Percentiles rank a stretch among this genome's conserved stretches.
These are phyloP conservation scores for Lachancea meyersii DNA, from an alignment of 805 yeast species.

Conservation along the genomic window DNA sequence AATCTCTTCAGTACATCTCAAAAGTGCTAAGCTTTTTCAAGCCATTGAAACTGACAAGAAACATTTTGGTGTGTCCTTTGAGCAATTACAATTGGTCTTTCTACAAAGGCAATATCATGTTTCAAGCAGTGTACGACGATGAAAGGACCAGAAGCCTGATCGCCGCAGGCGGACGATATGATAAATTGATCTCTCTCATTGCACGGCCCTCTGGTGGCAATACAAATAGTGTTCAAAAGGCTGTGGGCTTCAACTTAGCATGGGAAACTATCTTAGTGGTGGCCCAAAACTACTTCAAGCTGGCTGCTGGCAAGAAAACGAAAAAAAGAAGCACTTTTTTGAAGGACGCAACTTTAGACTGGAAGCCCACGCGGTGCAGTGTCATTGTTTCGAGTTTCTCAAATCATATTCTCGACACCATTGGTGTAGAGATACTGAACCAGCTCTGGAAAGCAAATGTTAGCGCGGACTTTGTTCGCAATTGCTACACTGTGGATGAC, in stretches of 20 bases:
- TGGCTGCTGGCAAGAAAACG: slow-evolving; percentile 29
- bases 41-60: slow-evolving; percentile 52
- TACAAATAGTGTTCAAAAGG: slow-evolving; percentile 39
- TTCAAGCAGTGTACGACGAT: slow-evolving; percentile 73
- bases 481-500: slow-evolving; percentile 53
- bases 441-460: slow-evolving; percentile 73
- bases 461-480: slow-evolving; percentile 61
- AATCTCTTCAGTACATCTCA: slow-evolving; percentile 53
- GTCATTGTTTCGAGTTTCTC: slow-evolving; percentile 71
- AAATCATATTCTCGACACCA: slow-evolving; percentile 46
- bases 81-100: slow-evolving; percentile 77
- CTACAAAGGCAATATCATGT: slow-evolving; percentile 79
- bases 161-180: slow-evolving; percentile 95
- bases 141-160: slow-evolving; percentile 43
- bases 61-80: slow-evolving; percentile 68
- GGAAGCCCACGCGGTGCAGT: slow-evolving; percentile 66
- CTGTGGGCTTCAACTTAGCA: slow-evolving; percentile 84
- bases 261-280: slow-evolving; percentile 56
- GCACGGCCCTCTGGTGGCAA: slow-evolving; percentile 47
- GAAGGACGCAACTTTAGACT: slow-evolving; percentile 36
- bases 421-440: slow-evolving; percentile 58
- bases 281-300: slow-evolving; percentile 43
- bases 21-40: slow-evolving; percentile 50
- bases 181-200: slow-evolving; percentile 58
- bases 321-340: slow-evolving; percentile 33